Evolutionary conservation across 2,329 filamentous ascomycete genomes (phyloP).

Genomic region (Fusarium staphyleae): DNA sequence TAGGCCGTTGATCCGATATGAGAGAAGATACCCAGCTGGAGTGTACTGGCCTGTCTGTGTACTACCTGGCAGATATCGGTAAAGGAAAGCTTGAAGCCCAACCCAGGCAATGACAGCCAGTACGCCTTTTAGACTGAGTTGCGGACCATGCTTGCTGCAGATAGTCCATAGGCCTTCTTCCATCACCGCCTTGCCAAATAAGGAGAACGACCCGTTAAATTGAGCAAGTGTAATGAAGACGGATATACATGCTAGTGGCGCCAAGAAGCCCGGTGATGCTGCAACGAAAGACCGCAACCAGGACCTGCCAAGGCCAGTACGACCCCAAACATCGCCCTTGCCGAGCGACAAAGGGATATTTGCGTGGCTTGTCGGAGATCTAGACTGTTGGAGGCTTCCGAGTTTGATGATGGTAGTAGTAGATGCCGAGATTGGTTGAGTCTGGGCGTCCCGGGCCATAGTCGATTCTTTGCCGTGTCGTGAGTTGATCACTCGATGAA

Average conservation of each 20-base stretch:
- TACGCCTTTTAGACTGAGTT: slow-evolving; percentile 22
- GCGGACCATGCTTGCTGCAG: slow-evolving; percentile 24
- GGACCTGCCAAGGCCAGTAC: slow-evolving; percentile 33
- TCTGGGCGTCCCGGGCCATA: background rate
- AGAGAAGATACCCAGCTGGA: slow-evolving; percentile 52
- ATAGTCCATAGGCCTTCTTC: slow-evolving; percentile 30
- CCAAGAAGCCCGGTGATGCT: slow-evolving; percentile 35
- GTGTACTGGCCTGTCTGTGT: slow-evolving; percentile 49
- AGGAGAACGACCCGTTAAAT: slow-evolving; percentile 32
- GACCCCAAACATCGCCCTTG: slow-evolving; percentile 33
- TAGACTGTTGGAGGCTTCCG: background rate
- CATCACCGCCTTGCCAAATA: slow-evolving; percentile 10
- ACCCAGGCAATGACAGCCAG: slow-evolving; percentile 21
- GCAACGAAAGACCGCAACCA: slow-evolving; percentile 37
- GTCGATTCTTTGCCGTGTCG: background rate
- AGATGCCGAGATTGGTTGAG: background rate
- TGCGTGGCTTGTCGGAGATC: background rate
- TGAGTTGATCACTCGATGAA: background rate
- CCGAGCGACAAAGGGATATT: background rate
- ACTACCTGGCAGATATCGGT: slow-evolving; percentile 18
- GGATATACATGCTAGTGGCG: slow-evolving; percentile 32
- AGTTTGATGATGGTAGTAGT: background rate
- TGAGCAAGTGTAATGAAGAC: slow-evolving; percentile 36
- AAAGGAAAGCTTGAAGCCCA: slow-evolving; percentile 24
- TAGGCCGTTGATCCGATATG: slow-evolving; percentile 54